Evolutionary conservation across 2,329 filamentous ascomycete species (phyloP).

Genomic region (Pseudogymnoascus sp.): DNA sequence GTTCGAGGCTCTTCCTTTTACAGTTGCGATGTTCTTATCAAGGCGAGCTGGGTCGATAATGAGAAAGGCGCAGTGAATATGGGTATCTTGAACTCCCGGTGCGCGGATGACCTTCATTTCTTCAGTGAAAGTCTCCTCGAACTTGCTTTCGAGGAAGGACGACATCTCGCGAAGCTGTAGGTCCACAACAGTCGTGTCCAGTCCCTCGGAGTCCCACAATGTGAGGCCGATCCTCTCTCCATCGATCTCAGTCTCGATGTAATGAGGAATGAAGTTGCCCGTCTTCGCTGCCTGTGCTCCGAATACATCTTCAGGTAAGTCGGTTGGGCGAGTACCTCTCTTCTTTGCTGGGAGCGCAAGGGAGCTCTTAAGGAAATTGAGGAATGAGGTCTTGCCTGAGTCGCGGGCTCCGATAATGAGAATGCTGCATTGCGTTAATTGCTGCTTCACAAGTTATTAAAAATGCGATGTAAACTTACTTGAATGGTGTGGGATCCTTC

Average conservation of each 20-base stretch:
- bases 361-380: conserved; percentile 87
- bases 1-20: conserved; percentile 47
- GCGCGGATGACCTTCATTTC: conserved; percentile 96
- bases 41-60: conserved; percentile 82
- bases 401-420: conserved; percentile 81
- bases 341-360: conserved; percentile 78
- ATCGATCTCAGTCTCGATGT: conserved; percentile 90
- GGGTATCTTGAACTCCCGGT: conserved; percentile 87
- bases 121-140: conserved; percentile 94
- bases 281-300: conserved; percentile 28
- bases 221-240: conserved; percentile 86
- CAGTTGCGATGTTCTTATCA: conserved; percentile 69
- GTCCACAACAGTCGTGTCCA: conserved; percentile 93
- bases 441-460: conserved; percentile 16
- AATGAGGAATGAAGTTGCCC: conserved; percentile 77
- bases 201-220: conserved; percentile 89
- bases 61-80: conserved; percentile 93
- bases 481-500: conserved; percentile 97
- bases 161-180: conserved; percentile 88
- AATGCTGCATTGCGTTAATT: conserved; percentile 49
- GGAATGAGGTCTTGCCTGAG: conserved; percentile 91
- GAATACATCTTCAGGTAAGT: conserved; percentile 47
- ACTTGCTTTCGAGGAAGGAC: conserved; percentile 92
- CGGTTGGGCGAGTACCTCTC: conserved; percentile 37
- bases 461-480: conserved; percentile 55